Conservation (phyloP, 176 grass and related monocot species). For the Aegilops umbellulata region DNA sequence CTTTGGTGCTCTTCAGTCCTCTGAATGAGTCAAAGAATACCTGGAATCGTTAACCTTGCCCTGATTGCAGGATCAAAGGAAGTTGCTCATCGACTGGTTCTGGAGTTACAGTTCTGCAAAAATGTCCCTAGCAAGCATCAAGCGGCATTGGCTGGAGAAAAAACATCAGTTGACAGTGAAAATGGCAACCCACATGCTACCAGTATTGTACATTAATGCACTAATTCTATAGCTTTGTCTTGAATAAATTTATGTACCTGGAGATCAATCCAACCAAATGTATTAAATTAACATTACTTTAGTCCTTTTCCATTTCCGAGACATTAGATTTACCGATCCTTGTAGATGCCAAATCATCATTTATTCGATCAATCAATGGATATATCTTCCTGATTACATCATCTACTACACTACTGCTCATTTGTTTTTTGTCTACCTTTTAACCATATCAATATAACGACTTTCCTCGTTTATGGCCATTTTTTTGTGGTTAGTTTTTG, state of each 20-base stretch:
- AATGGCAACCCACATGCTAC: neutral
- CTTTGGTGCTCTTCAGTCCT: neutral
- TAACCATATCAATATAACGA: neutral
- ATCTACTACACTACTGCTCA: neutral
- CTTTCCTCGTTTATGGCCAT: neutral
- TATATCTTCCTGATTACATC: neutral
- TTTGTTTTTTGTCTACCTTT: neutral
- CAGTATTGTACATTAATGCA: neutral
- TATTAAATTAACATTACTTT: neutral
- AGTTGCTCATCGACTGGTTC: constrained; percentile 31
- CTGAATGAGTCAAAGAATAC: constrained; percentile 6
- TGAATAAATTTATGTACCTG: neutral
- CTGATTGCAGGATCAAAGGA: constrained; percentile 45
- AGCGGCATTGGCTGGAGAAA: neutral
- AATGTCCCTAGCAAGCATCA: neutral
- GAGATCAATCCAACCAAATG: too few species aligned
- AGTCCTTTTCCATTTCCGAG: neutral
- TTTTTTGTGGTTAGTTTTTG: neutral
- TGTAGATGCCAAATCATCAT: neutral
- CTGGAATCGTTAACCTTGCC: constrained; percentile 33
- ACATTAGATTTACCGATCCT: neutral
- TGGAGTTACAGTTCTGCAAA: constrained; percentile 38
- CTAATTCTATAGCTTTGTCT: neutral
- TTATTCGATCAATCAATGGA: neutral
- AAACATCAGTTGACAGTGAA: neutral